Evolutionary conservation across 2,329 filamentous ascomycete genomes (phyloP).

Genomic region (Pyrenophora seminiperda): DNA sequence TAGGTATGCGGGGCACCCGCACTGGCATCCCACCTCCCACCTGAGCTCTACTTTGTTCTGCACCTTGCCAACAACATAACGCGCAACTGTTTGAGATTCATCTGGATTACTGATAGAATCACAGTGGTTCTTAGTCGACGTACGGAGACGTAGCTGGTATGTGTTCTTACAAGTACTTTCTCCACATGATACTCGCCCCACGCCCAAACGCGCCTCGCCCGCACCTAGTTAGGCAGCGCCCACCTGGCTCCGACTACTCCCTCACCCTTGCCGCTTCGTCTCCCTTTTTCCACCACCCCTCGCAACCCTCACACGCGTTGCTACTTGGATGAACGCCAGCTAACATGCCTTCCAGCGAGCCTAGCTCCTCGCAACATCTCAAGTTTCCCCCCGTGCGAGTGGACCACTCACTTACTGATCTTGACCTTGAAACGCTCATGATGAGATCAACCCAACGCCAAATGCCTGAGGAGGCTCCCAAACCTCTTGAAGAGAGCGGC

Average conservation of each 20-base stretch:
- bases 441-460: constrained; percentile 41
- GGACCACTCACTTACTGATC: constrained; percentile 36
- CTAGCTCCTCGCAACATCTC: constrained; percentile 35
- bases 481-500: constrained; percentile 45
- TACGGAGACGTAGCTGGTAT: constrained; percentile 2
- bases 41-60: constrained; percentile 8
- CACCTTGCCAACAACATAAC: constrained; percentile 7
- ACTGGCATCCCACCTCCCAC: constrained; percentile 14
- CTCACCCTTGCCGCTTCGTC: constrained; percentile 13
- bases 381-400: constrained; percentile 41
- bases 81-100: background rate
- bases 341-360: constrained; percentile 41
- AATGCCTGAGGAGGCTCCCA: constrained; percentile 31
- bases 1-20: constrained; percentile 10
- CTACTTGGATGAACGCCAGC: constrained; percentile 21
- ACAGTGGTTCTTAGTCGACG: background rate
- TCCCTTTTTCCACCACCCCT: constrained; percentile 16
- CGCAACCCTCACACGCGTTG: constrained; percentile 5
- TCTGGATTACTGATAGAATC: background rate
- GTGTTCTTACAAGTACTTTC: constrained; percentile 12
- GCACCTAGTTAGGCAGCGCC: constrained; percentile 33
- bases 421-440: constrained; percentile 44
- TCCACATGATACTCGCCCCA: constrained; percentile 4
- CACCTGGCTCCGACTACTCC: constrained; percentile 21
- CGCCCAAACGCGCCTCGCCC: constrained; percentile 25